A percentile compares a stretch with the other conserved stretches of the same genome.
These are phyloP conservation scores for Brettanomyces nanus DNA, from an alignment of 805 yeast species.

Conservation along the genomic window DNA sequence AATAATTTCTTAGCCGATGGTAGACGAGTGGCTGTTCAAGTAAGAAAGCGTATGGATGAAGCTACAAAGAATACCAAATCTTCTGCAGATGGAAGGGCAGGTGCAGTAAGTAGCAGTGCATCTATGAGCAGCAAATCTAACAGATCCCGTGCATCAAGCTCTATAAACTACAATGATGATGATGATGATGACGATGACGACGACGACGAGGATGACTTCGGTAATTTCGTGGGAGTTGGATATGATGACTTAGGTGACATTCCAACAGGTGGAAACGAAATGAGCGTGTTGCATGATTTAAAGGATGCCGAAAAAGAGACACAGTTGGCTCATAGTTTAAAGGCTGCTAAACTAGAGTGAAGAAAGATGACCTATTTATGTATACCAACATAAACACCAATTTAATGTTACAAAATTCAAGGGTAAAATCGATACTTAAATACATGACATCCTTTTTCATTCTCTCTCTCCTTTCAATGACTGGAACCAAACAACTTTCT, in stretches of 20 bases:
- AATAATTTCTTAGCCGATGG: slow-evolving; percentile 92
- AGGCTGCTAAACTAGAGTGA: slow-evolving; percentile 1
- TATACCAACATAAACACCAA: neutral
- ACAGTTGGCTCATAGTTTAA: slow-evolving; percentile 8
- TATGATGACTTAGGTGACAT: slow-evolving; percentile 16
- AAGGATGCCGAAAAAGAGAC: slow-evolving; percentile 12
- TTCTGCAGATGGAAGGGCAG: neutral
- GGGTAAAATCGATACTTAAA: no score
- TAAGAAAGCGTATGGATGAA: slow-evolving; percentile 79
- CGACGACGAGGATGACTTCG: slow-evolving; percentile 29
- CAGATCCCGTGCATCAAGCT: slow-evolving; percentile 16
- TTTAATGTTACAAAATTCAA: no score
- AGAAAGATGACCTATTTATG: neutral
- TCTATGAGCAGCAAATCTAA: neutral
- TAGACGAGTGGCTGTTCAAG: slow-evolving; percentile 81
- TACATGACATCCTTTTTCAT: no score
- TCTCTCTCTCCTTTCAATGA: no score
- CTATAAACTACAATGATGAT: slow-evolving; percentile 5
- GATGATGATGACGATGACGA: slow-evolving; percentile 6
- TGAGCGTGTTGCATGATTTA: slow-evolving; percentile 14
- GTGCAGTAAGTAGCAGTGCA: slow-evolving; percentile 1
- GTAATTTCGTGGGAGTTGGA: slow-evolving; percentile 23
- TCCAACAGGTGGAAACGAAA: slow-evolving; percentile 16
- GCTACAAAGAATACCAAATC: slow-evolving; percentile 30
- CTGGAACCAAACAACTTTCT: slow-evolving; percentile 23